phyloP scores from a whole-genome alignment of 225 moss, liverwort and hornwort species.

The Polytrichum commune region DNA sequence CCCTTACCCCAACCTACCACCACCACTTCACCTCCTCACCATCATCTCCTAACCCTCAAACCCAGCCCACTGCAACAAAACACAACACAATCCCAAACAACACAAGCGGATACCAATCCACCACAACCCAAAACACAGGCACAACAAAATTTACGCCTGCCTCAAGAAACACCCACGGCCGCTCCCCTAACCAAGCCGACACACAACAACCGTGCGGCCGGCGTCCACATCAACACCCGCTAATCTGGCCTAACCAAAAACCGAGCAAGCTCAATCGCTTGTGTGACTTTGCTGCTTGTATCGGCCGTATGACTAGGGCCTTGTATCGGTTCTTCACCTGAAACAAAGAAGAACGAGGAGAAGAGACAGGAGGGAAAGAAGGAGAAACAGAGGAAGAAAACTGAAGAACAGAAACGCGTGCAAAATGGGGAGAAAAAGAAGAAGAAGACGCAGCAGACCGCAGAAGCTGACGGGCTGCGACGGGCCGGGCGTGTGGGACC shows the following conservation, averaged over 20 bases:
- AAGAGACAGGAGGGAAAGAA: not conserved
- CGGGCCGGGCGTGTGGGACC: no score
- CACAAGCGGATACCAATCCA: not conserved
- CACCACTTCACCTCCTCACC: not conserved
- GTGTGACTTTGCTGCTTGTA: no score
- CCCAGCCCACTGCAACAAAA: not conserved
- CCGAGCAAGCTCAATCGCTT: not conserved
- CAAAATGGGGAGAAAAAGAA: not conserved
- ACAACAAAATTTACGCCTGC: not conserved
- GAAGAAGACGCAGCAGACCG: not conserved
- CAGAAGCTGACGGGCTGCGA: not conserved
- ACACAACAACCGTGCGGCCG: not conserved
- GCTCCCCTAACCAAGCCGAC: not conserved
- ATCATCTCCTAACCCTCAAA: not conserved
- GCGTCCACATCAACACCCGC: not conserved
- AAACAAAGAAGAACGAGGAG: not conserved
- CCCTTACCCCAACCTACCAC: not conserved
- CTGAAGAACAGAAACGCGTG: not conserved
- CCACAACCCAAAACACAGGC: not conserved
- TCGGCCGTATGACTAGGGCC: no score
- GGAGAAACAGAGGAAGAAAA: not conserved
- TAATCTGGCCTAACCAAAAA: not conserved
- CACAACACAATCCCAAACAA: no score
- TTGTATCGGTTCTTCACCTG: no score
- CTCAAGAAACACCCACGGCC: constrained; percentile 3